These are phyloP conservation scores for Akanthomyces muscarius DNA, from an alignment of 2,329 filamentous ascomycete genomes.

Conservation along the genomic window DNA sequence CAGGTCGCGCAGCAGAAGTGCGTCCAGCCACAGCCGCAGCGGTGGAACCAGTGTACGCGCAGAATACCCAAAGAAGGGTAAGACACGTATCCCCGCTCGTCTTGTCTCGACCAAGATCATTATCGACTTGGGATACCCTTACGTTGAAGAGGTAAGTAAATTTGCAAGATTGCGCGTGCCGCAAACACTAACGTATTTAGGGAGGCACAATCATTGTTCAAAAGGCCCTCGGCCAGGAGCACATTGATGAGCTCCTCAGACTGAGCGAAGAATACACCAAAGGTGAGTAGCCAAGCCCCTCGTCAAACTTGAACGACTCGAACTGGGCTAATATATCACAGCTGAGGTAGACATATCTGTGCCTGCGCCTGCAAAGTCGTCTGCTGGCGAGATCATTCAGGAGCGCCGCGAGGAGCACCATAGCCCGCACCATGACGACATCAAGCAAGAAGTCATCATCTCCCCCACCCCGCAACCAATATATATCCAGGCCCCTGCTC, in stretches of 20 bases:
- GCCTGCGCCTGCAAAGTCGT: slow-evolving; percentile 36
- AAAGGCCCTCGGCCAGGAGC: slow-evolving; percentile 80
- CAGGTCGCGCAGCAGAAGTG: slow-evolving; percentile 37
- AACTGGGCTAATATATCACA: slow-evolving; percentile 20
- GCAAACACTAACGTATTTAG: slow-evolving; percentile 42
- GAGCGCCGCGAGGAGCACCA: slow-evolving; percentile 34
- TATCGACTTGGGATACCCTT: slow-evolving; percentile 81
- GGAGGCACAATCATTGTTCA: slow-evolving; percentile 77
- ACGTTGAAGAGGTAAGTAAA: slow-evolving; percentile 69
- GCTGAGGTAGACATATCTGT: slow-evolving; percentile 43
- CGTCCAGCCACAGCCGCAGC: slow-evolving; percentile 45
- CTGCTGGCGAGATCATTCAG: slow-evolving; percentile 44
- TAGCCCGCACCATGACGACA: slow-evolving; percentile 23
- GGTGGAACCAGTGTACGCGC: slow-evolving; percentile 50
- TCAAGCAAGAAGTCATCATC: slow-evolving; percentile 35
- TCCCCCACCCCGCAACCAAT: slow-evolving; percentile 22
- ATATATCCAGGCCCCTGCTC: slow-evolving; percentile 20
- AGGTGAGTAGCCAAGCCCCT: slow-evolving; percentile 34
- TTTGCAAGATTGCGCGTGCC: background rate
- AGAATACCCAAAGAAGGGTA: slow-evolving; percentile 77
- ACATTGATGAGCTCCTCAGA: slow-evolving; percentile 85
- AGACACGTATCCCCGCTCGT: slow-evolving; percentile 79
- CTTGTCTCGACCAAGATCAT: slow-evolving; percentile 78
- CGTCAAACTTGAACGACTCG: background rate
- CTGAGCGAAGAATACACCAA: slow-evolving; percentile 74